Conservation (phyloP, 139 green algal species). For the Marvania coccoides region DNA sequence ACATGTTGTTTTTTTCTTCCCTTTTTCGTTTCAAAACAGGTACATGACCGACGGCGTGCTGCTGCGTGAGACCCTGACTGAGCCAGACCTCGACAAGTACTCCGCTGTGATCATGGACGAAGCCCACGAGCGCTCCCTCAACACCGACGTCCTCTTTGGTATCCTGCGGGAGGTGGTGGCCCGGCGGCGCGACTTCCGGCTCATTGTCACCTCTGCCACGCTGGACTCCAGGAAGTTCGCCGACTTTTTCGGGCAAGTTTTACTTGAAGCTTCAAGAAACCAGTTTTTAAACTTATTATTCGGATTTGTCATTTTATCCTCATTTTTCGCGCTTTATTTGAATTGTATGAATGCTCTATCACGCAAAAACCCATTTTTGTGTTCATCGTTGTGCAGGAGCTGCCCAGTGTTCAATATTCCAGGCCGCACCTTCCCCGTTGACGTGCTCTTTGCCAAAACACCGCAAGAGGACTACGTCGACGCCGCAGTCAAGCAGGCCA, state of each 20-base stretch:
- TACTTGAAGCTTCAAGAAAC: too few species aligned
- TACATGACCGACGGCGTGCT: conserved; percentile 95
- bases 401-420: conserved; percentile 91
- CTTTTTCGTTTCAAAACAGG: conserved; percentile 48
- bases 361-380: too few species aligned
- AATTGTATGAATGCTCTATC: too few species aligned
- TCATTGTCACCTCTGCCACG: conserved; percentile 96
- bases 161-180: conserved; percentile 78
- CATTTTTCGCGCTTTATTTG: too few species aligned
- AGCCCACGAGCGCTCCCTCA: conserved; percentile 84
- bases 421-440: conserved; percentile 95
- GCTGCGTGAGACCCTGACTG: conserved; percentile 85
- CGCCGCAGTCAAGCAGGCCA: conserved; percentile 91
- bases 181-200: conserved; percentile 81
- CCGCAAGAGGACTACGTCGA: conserved; percentile 95
- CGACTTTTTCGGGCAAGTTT: conserved; percentile 85
- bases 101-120: conserved; percentile 81
- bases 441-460: conserved; percentile 84
- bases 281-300: too few species aligned
- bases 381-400: too few species aligned
- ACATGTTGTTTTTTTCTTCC: not conserved
- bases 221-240: conserved; percentile 83
- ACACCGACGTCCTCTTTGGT: conserved; percentile 96
- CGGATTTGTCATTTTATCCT: too few species aligned
- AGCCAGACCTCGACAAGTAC: conserved; percentile 72